phyloP scores from a whole-genome alignment of 2,329 filamentous ascomycete genomes.

The Aureobasidium sp. region DNA sequence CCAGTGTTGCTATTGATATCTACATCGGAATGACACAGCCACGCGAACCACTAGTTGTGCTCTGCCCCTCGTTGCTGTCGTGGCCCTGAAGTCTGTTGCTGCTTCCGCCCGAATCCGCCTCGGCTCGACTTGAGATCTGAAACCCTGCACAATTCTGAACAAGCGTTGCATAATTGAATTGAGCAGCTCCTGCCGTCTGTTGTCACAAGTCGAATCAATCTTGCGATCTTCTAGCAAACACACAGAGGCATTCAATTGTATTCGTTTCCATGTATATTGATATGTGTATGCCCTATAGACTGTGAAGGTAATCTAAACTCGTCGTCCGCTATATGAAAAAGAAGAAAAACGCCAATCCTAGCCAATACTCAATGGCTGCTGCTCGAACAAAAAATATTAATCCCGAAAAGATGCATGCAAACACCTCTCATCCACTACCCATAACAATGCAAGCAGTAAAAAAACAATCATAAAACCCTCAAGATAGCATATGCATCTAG shows the following conservation, averaged over 20 bases:
- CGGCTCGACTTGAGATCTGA: background rate
- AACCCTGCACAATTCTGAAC: background rate
- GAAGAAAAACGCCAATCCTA: background rate
- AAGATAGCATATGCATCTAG: background rate
- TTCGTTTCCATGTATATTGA: background rate
- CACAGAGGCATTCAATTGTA: background rate
- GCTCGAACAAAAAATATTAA: background rate
- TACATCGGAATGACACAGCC: background rate
- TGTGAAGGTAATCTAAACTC: background rate
- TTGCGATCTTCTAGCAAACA: too few relatives aligned
- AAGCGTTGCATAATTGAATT: background rate
- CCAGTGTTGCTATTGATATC: background rate
- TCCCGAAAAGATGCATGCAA: background rate
- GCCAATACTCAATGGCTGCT: too few relatives aligned
- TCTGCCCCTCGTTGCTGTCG: conserved; percentile 6
- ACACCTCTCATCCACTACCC: background rate
- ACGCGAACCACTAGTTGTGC: background rate
- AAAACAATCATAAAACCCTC: background rate
- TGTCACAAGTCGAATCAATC: background rate
- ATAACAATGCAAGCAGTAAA: background rate
- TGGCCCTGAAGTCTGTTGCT: background rate
- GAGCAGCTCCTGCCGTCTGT: too few relatives aligned
- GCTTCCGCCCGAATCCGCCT: background rate
- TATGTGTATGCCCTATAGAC: background rate
- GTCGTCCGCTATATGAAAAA: background rate